These are phyloP conservation scores for Tetrahymena thermophila DNA, from an alignment of 73 alveolate genomes.

Conservation along the genomic window DNA sequence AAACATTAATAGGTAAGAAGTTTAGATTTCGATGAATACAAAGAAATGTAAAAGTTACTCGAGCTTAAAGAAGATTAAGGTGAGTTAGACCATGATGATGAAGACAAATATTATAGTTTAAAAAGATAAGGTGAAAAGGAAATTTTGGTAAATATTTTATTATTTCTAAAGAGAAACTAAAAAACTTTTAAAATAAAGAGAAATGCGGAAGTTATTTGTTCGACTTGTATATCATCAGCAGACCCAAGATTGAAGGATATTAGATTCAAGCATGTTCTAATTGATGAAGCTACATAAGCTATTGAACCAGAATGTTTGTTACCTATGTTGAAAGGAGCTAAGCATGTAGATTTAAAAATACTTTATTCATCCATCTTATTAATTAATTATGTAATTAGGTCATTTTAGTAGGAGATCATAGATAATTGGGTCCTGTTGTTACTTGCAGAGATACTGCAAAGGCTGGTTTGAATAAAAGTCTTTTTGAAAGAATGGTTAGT, in stretches of 20 bases:
- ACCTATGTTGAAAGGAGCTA: constrained; percentile 96
- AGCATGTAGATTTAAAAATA: constrained; percentile 55
- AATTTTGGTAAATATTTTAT: neutral
- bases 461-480: constrained; percentile 95
- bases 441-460: constrained; percentile 98
- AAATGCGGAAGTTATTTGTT: constrained; percentile 36
- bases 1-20: neutral
- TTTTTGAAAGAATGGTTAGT: constrained; percentile 95
- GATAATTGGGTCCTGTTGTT: constrained; percentile 99
- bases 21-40: constrained; percentile 27
- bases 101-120: constrained; percentile 14
- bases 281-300: constrained; percentile 96
- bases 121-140: constrained; percentile 41
- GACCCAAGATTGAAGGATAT: constrained; percentile 32
- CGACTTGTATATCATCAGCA: constrained; percentile 49
- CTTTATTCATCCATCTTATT: neutral
- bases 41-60: constrained; percentile 12
- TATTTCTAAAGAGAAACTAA: too few relatives aligned
- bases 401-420: constrained; percentile 97
- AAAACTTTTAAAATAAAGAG: neutral
- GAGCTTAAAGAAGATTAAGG: constrained; percentile 37
- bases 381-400: neutral
- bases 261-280: constrained; percentile 43
- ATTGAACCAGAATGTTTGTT: constrained; percentile 96
- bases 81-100: constrained; percentile 32